Base-by-base conservation (phyloP, 306 rosid genomes). In the Delonix regia region DNA sequence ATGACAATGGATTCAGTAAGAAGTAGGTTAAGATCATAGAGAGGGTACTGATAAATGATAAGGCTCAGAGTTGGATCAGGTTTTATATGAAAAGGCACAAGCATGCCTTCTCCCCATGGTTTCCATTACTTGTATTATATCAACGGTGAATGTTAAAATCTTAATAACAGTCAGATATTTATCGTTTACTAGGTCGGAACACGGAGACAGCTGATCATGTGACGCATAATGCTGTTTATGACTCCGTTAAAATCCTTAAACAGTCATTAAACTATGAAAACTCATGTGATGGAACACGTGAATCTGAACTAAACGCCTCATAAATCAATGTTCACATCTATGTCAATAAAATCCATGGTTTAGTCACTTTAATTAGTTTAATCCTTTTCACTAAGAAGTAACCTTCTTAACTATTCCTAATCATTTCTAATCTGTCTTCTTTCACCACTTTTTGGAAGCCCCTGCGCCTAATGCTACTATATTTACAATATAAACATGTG, bases 21-120 rank as follows among this genome's bases (percentile, higher is more conserved):
- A 82, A 68, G 57, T 49, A 65, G 30, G 63, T 45, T 66, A 69
- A 36, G 49, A 62, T 71, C 74, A 71, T 10, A 33, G 51, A 55
- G 49, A 57, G 38, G 71, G 52, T 73, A 38, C 15, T 81, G 3
- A 34, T 10, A 62, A 62, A 7, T 62, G 65, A 59, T 75, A 16
- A 19, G 71, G 67, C 38, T 74, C 70, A 57, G 88, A 75, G 89
- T 67, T 78, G 83, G 82, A 81, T 82, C 78, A 44, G 78, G 81
- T 82, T 79, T 38, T 83, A 84, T 84, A 82, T 84, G 82, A 62
- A 49, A 73, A 65, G 5, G 64, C 22, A 71, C 24, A 74, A 77
- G 52, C 88, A 75, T 75, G 84, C 82, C 85, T 77, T 73, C 45
- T 64, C 75, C 97, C 86, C 93, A 93, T 87, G 97, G 81, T 74